A percentile compares a stretch with the other conserved stretches of the same genome.
Evolutionary conservation across 768 basidiomycete species (phyloP).

Genomic region (Pleurotus giganteus): DNA sequence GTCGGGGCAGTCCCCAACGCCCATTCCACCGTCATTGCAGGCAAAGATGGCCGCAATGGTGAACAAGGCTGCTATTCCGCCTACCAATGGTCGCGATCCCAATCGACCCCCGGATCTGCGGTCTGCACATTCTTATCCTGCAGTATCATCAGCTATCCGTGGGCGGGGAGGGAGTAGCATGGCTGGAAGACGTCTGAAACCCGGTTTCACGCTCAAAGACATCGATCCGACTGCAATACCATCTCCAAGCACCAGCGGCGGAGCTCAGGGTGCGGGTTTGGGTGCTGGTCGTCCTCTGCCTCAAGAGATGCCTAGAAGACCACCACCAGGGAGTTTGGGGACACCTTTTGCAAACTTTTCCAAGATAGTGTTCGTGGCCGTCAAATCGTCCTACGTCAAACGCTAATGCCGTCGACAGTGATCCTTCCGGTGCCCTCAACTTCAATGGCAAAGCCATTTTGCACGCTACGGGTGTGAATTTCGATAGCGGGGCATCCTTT

Average conservation of each 20-base stretch:
- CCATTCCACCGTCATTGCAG: slow-evolving; percentile 86
- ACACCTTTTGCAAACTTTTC: slow-evolving; percentile 92
- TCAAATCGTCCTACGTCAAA: slow-evolving; percentile 8
- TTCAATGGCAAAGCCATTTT: slow-evolving; percentile 93
- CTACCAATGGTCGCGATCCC: slow-evolving; percentile 33
- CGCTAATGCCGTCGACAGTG: slow-evolving; percentile 44
- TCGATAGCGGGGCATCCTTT: slow-evolving; percentile 87
- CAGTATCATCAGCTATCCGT: slow-evolving; percentile 19
- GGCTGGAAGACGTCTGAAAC: slow-evolving; percentile 47
- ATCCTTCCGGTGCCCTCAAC: slow-evolving; percentile 94
- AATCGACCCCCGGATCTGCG: slow-evolving; percentile 24
- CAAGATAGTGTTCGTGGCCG: slow-evolving; percentile 79
- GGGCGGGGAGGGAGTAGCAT: slow-evolving; percentile 26
- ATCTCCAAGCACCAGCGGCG: slow-evolving; percentile 41
- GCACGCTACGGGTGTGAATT: slow-evolving; percentile 81
- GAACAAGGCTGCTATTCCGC: slow-evolving; percentile 30
- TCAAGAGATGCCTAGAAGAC: slow-evolving; percentile 33
- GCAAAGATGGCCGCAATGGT: slow-evolving; percentile 88
- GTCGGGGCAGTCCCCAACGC: slow-evolving; percentile 44
- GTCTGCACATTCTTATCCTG: slow-evolving; percentile 34
- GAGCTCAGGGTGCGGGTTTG: slow-evolving; percentile 64
- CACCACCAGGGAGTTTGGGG: slow-evolving; percentile 43
- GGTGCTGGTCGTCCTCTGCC: slow-evolving; percentile 64
- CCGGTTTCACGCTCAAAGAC: slow-evolving; percentile 61
- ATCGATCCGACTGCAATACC: slow-evolving; percentile 44